Evolutionary conservation across 495 filamentous ascomycete species (phyloP).

Genomic region (Thermochaetoides thermophila): DNA sequence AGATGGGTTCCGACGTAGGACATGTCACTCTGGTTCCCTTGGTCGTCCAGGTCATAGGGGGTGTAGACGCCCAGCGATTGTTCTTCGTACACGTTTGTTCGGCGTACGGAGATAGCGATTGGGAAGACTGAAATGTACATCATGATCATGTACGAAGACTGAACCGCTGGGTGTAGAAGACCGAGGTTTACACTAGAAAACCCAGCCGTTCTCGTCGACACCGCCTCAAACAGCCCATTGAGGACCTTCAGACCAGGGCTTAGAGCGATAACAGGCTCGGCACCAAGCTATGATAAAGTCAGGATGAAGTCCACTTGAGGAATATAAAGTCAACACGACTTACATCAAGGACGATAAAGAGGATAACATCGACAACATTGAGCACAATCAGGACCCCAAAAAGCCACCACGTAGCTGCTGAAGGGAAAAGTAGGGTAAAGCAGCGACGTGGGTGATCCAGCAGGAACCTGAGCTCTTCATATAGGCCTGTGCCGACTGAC

Average conservation of each 20-base stretch:
- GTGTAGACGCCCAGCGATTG: slow-evolving; percentile 73
- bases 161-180: slow-evolving; percentile 72
- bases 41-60: slow-evolving; percentile 30
- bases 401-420: slow-evolving; percentile 88
- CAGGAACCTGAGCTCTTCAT: slow-evolving; percentile 80
- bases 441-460: slow-evolving; percentile 89
- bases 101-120: slow-evolving; percentile 82
- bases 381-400: slow-evolving; percentile 71
- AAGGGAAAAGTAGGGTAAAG: slow-evolving; percentile 85
- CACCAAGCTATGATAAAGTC: slow-evolving; percentile 40
- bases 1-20: slow-evolving; percentile 82
- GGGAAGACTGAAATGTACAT: slow-evolving; percentile 98
- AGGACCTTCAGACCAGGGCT: slow-evolving; percentile 58
- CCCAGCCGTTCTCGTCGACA: slow-evolving; percentile 74
- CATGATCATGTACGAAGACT: slow-evolving; percentile 93
- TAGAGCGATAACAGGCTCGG: slow-evolving; percentile 42
- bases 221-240: slow-evolving; percentile 77
- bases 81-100: slow-evolving; percentile 96
- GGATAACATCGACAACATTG: slow-evolving; percentile 70
- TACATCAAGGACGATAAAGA: slow-evolving; percentile 83
- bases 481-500: slow-evolving; percentile 47
- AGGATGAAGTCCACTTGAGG: neutral
- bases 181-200: slow-evolving; percentile 67
- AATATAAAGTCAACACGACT: slow-evolving; percentile 17
- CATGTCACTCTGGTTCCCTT: slow-evolving; percentile 36